Evolutionary conservation across 148 eudicot genomes (phyloP), one percentile per base, ranked within the genome.

Genomic region (Cornus controversa): DNA sequence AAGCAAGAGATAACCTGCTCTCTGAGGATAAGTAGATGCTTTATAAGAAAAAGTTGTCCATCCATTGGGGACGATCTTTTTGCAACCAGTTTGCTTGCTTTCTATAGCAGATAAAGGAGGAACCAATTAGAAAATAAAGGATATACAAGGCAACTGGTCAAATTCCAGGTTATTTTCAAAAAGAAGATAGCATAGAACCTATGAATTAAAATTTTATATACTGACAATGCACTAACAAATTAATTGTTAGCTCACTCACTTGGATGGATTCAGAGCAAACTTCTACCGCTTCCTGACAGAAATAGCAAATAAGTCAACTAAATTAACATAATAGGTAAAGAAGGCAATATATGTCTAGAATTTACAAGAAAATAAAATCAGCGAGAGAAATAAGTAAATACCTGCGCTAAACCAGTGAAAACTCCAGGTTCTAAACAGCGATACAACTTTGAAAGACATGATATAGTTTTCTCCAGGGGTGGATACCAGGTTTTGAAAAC

Each of bases 381-480:
- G 50, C 47, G 47, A 29, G 45, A 65, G 40, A 53, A 58, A 72
- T 40, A 53, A 18, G 16, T 58, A 60, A 77, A 68, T 81, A 96
- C 99, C 99, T 96, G 99, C 69, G 99, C 99, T 78, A 96, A 87
- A 77, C 99, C 99, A 79, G 99, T 96, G 85, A 96, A 96, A 80
- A 96, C 99, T 73, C 78, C 88, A 77, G 92, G 86, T 75, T 96
- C 99, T 78, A 96, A 79, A 80, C 92, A 93, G 65, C 89, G 87
- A 83, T 96, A 93, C 82, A 96, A 78, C 81, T 96, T 93, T 25
- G 95, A 93, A 47, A 96, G 80, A 74, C 96, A 92, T 24, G 98
- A 90, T 54, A 96, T 37, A 71, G 99, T 93, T 85, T 90, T 96
- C 87, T 96, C 99, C 81, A 96, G 78, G 70, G 99, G 97, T 42